phyloP scores from a whole-genome alignment of 768 basidiomycete genomes.

The Macrocybe gigantea region DNA sequence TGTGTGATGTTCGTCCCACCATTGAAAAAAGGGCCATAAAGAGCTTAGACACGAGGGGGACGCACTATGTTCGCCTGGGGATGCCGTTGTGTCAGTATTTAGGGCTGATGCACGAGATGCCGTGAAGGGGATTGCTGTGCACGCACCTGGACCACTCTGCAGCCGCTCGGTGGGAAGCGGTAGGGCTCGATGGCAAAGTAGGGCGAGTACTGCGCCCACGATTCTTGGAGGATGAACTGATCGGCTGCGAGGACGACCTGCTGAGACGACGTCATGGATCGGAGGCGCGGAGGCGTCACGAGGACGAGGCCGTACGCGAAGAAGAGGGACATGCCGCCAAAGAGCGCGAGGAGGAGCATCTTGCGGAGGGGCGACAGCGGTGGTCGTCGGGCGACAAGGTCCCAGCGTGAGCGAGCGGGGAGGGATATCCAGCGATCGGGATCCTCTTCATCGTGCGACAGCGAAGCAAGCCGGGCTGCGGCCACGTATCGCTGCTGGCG shows the following conservation, averaged over 20 bases:
- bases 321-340: background rate
- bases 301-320: constrained; percentile 1
- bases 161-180: constrained; percentile 36
- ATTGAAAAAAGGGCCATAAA: background rate
- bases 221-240: constrained; percentile 13
- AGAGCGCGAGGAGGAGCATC: too few relatives aligned
- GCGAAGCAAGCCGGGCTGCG: too few relatives aligned
- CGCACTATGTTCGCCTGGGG: constrained; percentile 57
- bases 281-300: background rate
- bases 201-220: constrained; percentile 62
- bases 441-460: too few relatives aligned
- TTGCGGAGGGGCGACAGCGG: too few relatives aligned
- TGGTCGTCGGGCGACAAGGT: too few relatives aligned
- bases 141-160: constrained; percentile 51
- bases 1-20: constrained; percentile 16
- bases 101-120: background rate
- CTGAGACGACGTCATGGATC: background rate
- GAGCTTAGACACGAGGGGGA: constrained; percentile 2
- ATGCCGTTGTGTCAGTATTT: background rate
- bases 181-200: constrained; percentile 47
- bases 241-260: background rate
- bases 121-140: background rate
- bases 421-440: too few relatives aligned
- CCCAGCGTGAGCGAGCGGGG: too few relatives aligned
- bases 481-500: too few relatives aligned